Conservation (phyloP, 2,329 filamentous ascomycete species). For the Beauveria asiatica region DNA sequence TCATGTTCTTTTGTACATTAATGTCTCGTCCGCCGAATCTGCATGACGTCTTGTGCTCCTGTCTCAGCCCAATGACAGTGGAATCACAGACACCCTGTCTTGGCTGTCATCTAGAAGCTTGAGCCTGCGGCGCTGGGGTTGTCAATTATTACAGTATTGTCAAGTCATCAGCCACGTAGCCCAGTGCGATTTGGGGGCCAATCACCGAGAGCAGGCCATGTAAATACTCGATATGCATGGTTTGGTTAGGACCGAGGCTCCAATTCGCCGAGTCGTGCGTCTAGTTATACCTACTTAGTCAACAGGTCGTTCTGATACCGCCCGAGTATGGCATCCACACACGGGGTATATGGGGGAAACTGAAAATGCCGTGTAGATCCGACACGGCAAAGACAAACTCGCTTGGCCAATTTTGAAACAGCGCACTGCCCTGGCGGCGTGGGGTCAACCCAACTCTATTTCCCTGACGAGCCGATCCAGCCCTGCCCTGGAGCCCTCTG, state of each 20-base stretch:
- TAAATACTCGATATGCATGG: too few relatives aligned
- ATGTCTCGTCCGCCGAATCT: not conserved
- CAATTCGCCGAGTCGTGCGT: not conserved
- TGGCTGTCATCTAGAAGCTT: not conserved
- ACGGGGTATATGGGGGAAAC: not conserved
- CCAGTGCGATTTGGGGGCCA: constrained; percentile 1
- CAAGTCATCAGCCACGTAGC: not conserved
- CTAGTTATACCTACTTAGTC: not conserved
- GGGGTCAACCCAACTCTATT: not conserved
- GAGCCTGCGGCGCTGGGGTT: not conserved
- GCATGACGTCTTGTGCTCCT: not conserved
- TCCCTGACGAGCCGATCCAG: not conserved
- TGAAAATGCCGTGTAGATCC: not conserved
- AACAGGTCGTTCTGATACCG: not conserved
- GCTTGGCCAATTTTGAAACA: not conserved
- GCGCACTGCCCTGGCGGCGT: not conserved
- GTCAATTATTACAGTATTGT: too few relatives aligned
- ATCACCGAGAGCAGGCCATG: not conserved
- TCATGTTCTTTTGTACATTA: not conserved
- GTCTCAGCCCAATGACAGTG: not conserved
- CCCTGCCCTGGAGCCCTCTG: too few relatives aligned
- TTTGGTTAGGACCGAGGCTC: not conserved
- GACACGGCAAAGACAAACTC: not conserved
- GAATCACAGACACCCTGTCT: not conserved
- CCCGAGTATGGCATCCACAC: not conserved